Percentiles rank a stretch among this genome's conserved stretches.
These are phyloP conservation scores for Otatea glauca DNA, from an alignment of 176 grass and related monocot species.

Conservation along the genomic window DNA sequence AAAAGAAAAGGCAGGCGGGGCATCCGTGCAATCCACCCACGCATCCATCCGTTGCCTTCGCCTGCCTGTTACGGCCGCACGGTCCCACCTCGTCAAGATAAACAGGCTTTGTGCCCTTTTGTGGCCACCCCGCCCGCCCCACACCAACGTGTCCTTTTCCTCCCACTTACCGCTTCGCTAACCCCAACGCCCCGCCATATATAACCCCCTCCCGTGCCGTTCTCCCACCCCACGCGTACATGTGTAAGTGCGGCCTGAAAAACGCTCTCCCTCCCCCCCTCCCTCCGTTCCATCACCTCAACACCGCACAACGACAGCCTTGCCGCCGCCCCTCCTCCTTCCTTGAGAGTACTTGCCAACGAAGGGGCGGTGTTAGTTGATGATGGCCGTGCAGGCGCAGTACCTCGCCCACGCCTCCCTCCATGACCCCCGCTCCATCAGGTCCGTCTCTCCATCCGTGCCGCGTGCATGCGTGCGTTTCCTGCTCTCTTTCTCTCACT, in stretches of 20 bases:
- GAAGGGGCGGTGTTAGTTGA: background rate
- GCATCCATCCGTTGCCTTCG: background rate
- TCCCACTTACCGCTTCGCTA: background rate
- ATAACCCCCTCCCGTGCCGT: background rate
- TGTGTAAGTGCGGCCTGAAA: background rate
- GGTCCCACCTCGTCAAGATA: background rate
- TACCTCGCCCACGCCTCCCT: constrained; percentile 42
- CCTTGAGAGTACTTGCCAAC: background rate
- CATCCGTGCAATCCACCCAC: background rate
- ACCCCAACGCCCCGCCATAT: background rate
- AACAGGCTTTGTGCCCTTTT: constrained; percentile 16
- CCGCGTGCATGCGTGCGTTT: background rate
- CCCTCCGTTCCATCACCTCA: background rate
- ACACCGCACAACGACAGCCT: constrained; percentile 3
- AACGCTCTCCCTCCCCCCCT: background rate
- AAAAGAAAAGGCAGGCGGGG: background rate
- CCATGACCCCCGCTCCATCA: constrained; percentile 45
- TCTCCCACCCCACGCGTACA: background rate
- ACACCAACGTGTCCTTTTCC: background rate
- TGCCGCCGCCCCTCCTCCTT: background rate
- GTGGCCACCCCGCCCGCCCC: constrained; percentile 4
- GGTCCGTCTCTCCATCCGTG: background rate
- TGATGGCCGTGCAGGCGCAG: constrained; percentile 60
- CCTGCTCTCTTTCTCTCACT: background rate
- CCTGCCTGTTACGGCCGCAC: no score